phyloP scores from a whole-genome alignment of 495 filamentous ascomycete genomes.

The Penicillium bialowiezense region DNA sequence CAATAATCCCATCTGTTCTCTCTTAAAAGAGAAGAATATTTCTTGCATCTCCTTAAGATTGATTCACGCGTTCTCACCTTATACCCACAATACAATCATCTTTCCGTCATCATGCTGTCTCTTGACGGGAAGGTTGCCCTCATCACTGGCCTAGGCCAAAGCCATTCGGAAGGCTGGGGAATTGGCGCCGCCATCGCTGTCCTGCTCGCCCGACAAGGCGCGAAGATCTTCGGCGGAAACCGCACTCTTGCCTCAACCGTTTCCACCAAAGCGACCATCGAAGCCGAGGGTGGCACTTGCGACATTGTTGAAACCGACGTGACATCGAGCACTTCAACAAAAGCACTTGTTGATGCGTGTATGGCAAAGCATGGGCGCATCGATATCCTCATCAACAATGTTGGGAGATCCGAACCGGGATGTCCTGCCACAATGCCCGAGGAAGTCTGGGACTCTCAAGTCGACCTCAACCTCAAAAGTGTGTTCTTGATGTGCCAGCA shows the following conservation, averaged over 20 bases:
- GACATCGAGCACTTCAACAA: constrained; percentile 39
- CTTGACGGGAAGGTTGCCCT: constrained; percentile 48
- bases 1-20: too few relatives aligned
- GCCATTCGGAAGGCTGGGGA: constrained; percentile 43
- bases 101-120: constrained; percentile 14
- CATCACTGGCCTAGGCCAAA: constrained; percentile 50
- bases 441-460: constrained; percentile 47
- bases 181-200: constrained; percentile 48
- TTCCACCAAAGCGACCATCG: constrained; percentile 28
- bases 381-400: constrained; percentile 57
- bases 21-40: too few relatives aligned
- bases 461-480: constrained; percentile 51
- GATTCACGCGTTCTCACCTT: neutral
- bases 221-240: constrained; percentile 46
- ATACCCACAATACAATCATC: neutral
- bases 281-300: constrained; percentile 24
- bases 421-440: constrained; percentile 47
- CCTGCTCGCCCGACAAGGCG: constrained; percentile 42
- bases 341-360: constrained; percentile 44
- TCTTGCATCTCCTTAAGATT: neutral
- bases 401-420: constrained; percentile 47
- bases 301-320: constrained; percentile 41
- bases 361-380: constrained; percentile 48
- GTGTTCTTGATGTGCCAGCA: constrained; percentile 47
- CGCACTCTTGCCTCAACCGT: constrained; percentile 33